phyloP scores from a whole-genome alignment of 2,329 filamentous ascomycete genomes.

The Penicillium sp. region DNA sequence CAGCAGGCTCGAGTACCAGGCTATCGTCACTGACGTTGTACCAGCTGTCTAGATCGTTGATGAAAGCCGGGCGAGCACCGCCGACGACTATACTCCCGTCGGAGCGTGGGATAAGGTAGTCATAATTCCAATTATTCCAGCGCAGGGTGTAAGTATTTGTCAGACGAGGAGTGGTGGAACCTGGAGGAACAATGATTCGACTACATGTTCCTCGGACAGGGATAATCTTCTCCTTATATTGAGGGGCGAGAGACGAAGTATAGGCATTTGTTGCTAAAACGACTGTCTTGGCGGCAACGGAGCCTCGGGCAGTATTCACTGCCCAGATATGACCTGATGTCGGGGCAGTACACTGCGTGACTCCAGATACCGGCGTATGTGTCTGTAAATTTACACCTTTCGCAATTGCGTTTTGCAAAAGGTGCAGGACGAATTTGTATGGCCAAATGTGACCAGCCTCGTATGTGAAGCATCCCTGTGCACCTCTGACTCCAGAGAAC shows the following conservation, averaged over 20 bases:
- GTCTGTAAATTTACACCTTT: conserved; percentile 54
- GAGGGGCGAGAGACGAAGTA: conserved; percentile 70
- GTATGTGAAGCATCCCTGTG: conserved; percentile 32
- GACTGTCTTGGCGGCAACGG: conserved; percentile 59
- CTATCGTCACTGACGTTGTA: conserved; percentile 46
- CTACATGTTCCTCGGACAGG: conserved; percentile 63
- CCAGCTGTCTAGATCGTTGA: conserved; percentile 41
- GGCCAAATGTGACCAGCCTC: conserved; percentile 49
- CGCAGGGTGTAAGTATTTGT: conserved; percentile 60
- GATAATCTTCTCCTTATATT: conserved; percentile 68
- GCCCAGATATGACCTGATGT: conserved; percentile 49
- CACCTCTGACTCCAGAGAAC: conserved; percentile 39
- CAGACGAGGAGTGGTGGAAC: conserved; percentile 24
- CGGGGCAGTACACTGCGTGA: conserved; percentile 22
- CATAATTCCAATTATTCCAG: conserved; percentile 56
- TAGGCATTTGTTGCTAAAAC: conserved; percentile 83
- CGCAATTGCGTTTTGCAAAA: conserved; percentile 59
- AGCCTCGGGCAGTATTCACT: conserved; percentile 67
- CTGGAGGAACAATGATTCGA: conserved; percentile 27
- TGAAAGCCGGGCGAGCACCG: conserved; percentile 52
- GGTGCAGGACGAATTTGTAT: conserved; percentile 75
- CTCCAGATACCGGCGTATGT: conserved; percentile 44
- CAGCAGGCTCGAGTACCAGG: conserved; percentile 46
- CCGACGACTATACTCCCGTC: conserved; percentile 59
- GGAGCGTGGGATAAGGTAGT: conserved; percentile 63